Evolutionary conservation across 2,329 filamentous ascomycete species (phyloP).

Genomic region (Tricladium varicosporioides): DNA sequence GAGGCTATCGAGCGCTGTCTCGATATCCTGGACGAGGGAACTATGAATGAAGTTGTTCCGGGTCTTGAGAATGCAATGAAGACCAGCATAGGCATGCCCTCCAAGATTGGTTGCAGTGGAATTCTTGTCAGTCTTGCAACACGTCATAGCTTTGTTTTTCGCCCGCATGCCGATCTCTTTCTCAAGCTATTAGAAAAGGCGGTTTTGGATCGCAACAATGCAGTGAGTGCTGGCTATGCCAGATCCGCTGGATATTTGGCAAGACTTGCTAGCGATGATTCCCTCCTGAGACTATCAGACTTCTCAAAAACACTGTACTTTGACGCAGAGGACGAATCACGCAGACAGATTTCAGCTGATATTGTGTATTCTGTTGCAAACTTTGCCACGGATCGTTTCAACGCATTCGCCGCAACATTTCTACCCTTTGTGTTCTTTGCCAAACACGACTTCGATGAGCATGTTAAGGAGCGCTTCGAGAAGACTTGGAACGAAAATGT

Average conservation of each 20-base stretch:
- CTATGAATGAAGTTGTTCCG: slow-evolving; percentile 73
- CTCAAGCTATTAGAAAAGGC: slow-evolving; percentile 77
- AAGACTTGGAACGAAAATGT: slow-evolving; percentile 91
- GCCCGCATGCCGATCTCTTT: slow-evolving; percentile 72
- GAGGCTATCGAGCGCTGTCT: slow-evolving; percentile 89
- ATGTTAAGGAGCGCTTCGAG: slow-evolving; percentile 74
- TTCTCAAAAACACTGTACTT: slow-evolving; percentile 73
- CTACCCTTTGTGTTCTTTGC: slow-evolving; percentile 87
- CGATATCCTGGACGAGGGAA: slow-evolving; percentile 73
- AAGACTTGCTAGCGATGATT: slow-evolving; percentile 50
- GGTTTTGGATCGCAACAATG: slow-evolving; percentile 87
- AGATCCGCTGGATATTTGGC: slow-evolving; percentile 83
- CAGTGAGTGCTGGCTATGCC: slow-evolving; percentile 87
- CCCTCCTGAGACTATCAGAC: slow-evolving; percentile 50
- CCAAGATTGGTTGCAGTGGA: slow-evolving; percentile 86
- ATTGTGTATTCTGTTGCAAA: slow-evolving; percentile 82
- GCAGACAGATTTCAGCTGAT: slow-evolving; percentile 75
- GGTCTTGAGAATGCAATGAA: slow-evolving; percentile 78
- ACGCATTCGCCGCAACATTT: slow-evolving; percentile 68
- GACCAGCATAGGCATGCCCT: slow-evolving; percentile 83
- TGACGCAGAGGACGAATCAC: slow-evolving; percentile 71
- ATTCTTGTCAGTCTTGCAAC: slow-evolving; percentile 84
- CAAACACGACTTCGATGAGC: slow-evolving; percentile 79
- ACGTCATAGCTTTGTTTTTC: slow-evolving; percentile 72
- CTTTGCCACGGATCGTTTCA: slow-evolving; percentile 85